Percentiles rank a stretch among this genome's conserved stretches.
phyloP scores from a whole-genome alignment of 495 filamentous ascomycete genomes.

The Neurospora sp. region DNA sequence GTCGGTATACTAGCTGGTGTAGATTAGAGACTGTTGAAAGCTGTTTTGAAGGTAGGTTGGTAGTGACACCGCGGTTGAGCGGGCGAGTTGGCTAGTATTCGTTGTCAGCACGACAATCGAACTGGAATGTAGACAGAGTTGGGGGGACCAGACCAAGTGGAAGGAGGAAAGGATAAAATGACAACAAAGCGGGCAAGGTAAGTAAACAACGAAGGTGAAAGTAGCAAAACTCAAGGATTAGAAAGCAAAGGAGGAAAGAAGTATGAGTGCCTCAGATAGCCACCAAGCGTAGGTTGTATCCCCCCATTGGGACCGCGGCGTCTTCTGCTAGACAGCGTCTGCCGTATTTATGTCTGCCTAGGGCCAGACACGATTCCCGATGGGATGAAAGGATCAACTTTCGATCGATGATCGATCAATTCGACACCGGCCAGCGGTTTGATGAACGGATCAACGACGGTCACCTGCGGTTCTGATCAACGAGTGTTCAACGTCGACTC shows the following conservation, averaged over 20 bases:
- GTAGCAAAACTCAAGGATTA: neutral
- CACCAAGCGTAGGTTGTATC: neutral
- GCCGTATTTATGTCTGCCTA: neutral
- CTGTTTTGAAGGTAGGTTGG: neutral
- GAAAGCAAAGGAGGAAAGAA: neutral
- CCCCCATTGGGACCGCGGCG: neutral
- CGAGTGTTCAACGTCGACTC: too few species aligned
- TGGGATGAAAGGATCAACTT: neutral
- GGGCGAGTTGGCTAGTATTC: neutral
- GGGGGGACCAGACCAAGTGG: neutral
- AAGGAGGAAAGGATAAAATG: neutral
- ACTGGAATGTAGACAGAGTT: neutral
- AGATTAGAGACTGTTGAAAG: neutral
- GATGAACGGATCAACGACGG: neutral
- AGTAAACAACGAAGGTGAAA: neutral
- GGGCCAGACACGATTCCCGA: neutral
- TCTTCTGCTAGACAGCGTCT: neutral
- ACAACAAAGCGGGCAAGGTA: neutral
- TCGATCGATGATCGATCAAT: neutral
- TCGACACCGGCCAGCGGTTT: neutral
- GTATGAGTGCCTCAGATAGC: neutral
- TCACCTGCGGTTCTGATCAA: too few species aligned
- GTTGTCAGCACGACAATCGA: neutral
- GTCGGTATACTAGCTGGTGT: neutral
- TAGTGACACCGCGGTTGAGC: neutral